Evolutionary conservation across 768 basidiomycete genomes (phyloP).

Genomic region (Coprinopsis strossmayeri): DNA sequence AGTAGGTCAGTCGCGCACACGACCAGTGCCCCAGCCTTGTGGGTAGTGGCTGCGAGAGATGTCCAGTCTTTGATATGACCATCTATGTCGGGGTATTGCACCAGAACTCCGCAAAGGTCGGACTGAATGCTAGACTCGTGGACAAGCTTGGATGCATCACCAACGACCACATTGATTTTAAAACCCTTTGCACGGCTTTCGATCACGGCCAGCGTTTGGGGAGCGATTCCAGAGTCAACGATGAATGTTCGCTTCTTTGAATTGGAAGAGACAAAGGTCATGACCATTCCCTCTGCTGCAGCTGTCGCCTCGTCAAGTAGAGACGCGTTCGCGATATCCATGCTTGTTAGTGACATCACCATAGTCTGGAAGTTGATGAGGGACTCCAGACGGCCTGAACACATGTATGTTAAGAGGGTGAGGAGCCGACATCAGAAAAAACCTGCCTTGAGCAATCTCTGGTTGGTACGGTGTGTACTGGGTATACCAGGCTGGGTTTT

Average conservation of each 20-base stretch:
- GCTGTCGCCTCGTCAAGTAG: conserved; percentile 94
- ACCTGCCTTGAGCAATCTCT: too few species aligned
- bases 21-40: conserved; percentile 73
- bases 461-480: conserved; percentile 96
- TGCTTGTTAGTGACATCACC: conserved; percentile 87
- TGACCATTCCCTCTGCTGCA: conserved; percentile 94
- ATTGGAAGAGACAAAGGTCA: conserved; percentile 67
- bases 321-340: conserved; percentile 95
- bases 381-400: conserved; percentile 93
- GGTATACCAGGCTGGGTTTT: conserved; percentile 98
- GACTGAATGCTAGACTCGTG: conserved; percentile 45
- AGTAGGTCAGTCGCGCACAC: conserved; percentile 89
- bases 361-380: conserved; percentile 97
- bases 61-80: conserved; percentile 75
- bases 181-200: conserved; percentile 90
- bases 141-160: conserved; percentile 46
- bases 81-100: conserved; percentile 93
- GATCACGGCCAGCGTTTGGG: conserved; percentile 88
- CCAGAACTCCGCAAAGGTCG: conserved; percentile 78
- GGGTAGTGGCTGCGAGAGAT: conserved; percentile 58
- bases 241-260: conserved; percentile 80
- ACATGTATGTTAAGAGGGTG: too few species aligned
- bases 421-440: too few species aligned
- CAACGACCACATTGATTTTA: conserved; percentile 75
- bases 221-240: conserved; percentile 75